Percentiles rank a stretch among this genome's conserved stretches.
Evolutionary conservation across 331 rosid species (phyloP).

Genomic region (Pyrus hybrid): DNA sequence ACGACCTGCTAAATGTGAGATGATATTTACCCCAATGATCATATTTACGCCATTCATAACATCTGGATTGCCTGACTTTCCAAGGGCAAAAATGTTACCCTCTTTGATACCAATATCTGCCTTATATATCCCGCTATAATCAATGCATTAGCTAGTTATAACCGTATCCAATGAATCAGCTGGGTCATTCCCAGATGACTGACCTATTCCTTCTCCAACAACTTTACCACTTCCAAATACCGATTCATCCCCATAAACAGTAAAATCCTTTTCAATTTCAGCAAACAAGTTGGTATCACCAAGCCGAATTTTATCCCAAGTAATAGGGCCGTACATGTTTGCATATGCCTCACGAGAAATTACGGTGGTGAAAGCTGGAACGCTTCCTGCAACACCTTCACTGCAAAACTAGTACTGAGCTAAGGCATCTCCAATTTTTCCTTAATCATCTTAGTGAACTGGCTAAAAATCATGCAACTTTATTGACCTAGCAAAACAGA

Average conservation of each 20-base stretch:
- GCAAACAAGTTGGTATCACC: conserved; percentile 87
- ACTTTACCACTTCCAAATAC: conserved; percentile 95
- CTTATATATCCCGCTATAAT: conserved; percentile 74
- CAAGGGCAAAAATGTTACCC: conserved; percentile 46
- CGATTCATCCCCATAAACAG: conserved; percentile 81
- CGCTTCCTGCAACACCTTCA: conserved; percentile 64
- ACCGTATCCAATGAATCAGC: conserved; percentile 62
- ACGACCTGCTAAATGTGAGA: conserved; percentile 2
- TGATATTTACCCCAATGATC: conserved; percentile 63
- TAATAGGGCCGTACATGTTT: conserved; percentile 82
- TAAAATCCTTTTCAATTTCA: conserved; percentile 77
- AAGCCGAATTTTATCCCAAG: conserved; percentile 82
- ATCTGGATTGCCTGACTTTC: conserved; percentile 94
- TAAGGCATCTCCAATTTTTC: conserved; percentile 19
- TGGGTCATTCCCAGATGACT: conserved; percentile 47
- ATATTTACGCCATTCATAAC: conserved; percentile 51
- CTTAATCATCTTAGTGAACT: conserved; percentile 3
- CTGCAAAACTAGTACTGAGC: conserved; percentile 48
- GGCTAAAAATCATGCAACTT: background rate
- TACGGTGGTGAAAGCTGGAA: conserved; percentile 32
- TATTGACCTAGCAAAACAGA: background rate
- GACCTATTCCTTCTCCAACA: conserved; percentile 94
- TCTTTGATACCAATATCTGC: conserved; percentile 86
- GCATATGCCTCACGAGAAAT: conserved; percentile 68
- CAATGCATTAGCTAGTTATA: conserved; percentile 86